phyloP scores from a whole-genome alignment of 805 yeast species.

The Candida nitratophila region DNA sequence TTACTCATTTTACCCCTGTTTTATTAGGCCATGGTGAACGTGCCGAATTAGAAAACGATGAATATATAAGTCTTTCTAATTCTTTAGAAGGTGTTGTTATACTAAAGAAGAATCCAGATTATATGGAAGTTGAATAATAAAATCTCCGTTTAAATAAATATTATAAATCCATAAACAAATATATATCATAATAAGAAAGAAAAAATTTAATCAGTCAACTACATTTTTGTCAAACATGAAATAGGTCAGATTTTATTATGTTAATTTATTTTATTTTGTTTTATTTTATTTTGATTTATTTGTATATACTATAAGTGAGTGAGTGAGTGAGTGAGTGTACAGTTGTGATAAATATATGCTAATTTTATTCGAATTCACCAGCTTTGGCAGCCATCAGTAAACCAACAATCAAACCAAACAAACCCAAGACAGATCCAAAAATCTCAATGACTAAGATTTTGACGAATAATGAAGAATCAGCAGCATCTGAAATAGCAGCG shows the following conservation, averaged over 20 bases:
- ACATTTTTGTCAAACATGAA: too few species aligned
- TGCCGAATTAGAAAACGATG: slow-evolving; percentile 94
- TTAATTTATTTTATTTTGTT: too few species aligned
- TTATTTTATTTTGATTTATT: too few species aligned
- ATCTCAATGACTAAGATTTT: slow-evolving; percentile 95
- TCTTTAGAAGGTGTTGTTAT: slow-evolving; percentile 92
- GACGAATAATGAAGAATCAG: slow-evolving; percentile 90
- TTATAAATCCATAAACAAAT: background rate
- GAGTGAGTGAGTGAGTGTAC: too few species aligned
- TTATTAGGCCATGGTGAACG: slow-evolving; percentile 89
- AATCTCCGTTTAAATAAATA: too few species aligned
- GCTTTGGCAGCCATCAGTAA: slow-evolving; percentile 96
- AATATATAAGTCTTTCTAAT: slow-evolving; percentile 74
- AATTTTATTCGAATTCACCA: slow-evolving; percentile 70
- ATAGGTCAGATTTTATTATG: too few species aligned
- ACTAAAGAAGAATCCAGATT: slow-evolving; percentile 84
- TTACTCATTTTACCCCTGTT: slow-evolving; percentile 96
- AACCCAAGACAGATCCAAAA: slow-evolving; percentile 93
- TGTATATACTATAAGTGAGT: too few species aligned
- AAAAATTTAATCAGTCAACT: too few species aligned
- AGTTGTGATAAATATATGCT: too few species aligned
- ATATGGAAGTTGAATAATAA: slow-evolving; percentile 41
- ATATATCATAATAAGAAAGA: background rate
- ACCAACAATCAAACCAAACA: slow-evolving; percentile 95
- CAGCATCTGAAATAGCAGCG: slow-evolving; percentile 98